Base-by-base conservation (phyloP, 1,139 yeast genomes). In the Magnusiomyces suaveolens region DNA sequence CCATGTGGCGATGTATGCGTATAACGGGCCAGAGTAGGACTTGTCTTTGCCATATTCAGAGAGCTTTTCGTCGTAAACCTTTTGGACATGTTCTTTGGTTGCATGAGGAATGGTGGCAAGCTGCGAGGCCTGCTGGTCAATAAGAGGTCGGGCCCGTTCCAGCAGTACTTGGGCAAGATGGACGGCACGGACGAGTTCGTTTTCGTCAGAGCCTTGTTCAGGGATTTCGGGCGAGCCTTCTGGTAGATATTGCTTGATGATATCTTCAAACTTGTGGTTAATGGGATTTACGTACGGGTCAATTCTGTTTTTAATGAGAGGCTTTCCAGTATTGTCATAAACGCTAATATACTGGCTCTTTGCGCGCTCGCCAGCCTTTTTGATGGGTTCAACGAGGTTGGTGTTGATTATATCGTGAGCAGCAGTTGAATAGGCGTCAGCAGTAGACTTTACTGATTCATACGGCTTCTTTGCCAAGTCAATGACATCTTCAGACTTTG, bases 221-320 rank as follows among this genome's bases (percentile, higher is more conserved):
- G 74, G 74, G 26, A n/a, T 38, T 12, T 23, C 33, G 16, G n/a
- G n/a, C n/a, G 39, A 16, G 16, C 71, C 72, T 25, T 71, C 72
- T n/a, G 87, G 86, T 44, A 78, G 70, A 60, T 72, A 72, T 36
- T 67, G 69, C 50, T 69, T 65, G 47, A 82, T 74, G 43, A 73
- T 62, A 4, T 72, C 67, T 60, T 78, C 82, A 57, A 85, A 66
- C 47, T 74, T 70, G 50, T 74, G 70, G 68, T 86, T 87, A 46
- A 82, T 53, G 21, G 90, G 89, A 49, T 71, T 74, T 48, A 84
- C 71, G 20, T 83, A 47, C 2, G 88, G 87, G 64, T 86, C 90
- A 33, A 82, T 67, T 47, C 79, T 77, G 21, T 83, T 73, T 60
- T 85, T 74, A 47, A 85, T 63, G 50, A 82, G 66, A 43, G 85